Base-by-base conservation (phyloP, 306 rosid species). In the Prosopis cineraria region DNA sequence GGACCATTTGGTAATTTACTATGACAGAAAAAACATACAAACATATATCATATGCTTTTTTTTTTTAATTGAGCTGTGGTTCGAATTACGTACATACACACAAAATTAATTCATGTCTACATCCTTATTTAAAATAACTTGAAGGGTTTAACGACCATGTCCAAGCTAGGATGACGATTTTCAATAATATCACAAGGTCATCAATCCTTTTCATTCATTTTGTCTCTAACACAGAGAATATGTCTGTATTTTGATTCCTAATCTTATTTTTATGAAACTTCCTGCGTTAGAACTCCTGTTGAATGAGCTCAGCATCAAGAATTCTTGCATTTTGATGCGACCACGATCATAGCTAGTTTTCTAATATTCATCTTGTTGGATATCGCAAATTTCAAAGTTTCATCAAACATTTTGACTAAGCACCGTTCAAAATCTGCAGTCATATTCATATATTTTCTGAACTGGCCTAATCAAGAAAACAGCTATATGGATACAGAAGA, bases 321-420 rank as follows among this genome's bases (percentile, higher is more conserved):
- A 53, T 63, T 8, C 19, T 29, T 47, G 22, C 39, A 13, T 53
- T 9, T 20, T n/a, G 25, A 53, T 20, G 12, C 59, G 12, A 53
- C n/a, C n/a, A n/a, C n/a, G n/a, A n/a, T n/a, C 5, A 6, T 34
- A 3, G 5, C 37, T 34, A 34, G 5, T 0, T 20, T 9, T 8
- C 29, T 53, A 10, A 22, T 53, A 20, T 53, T 53, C 5, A 34
- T 34, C 60, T 40, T 40, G 13, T 40, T 40, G 44, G 44, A 40
- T n/a, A n/a, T 40, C 44, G 12, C 44, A 40, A 10, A 40, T 10
- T 40, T 40, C 44, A 5, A 40, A 12, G 12, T 1, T 55, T 55
- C 62, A 24, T 55, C 62, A 24, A 55, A 10, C 31, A 16, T 59
- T 48, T 66, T 66, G 72, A 77, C 75, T 24, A 64, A 72, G 52